Evolutionary conservation across 2,329 filamentous ascomycete species (phyloP), one percentile per base, ranked within the genome.

Genomic region (Magnaporthiopsis poae): DNA sequence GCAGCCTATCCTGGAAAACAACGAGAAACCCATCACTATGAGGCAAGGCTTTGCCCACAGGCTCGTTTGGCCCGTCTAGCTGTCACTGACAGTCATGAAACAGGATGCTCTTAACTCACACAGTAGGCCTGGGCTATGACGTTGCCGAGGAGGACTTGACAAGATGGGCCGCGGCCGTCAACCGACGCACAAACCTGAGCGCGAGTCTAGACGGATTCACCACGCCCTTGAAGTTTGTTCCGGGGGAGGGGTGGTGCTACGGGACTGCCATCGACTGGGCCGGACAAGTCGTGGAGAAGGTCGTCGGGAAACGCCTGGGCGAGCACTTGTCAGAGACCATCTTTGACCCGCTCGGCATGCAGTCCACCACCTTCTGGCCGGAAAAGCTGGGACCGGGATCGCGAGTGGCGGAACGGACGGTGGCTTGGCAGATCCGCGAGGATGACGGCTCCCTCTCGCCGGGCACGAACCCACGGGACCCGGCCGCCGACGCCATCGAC

Each of bases 51-150:
- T 46, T 46, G 1, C 39, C 1, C 39, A 7, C 39, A 39, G 12
- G 36, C 39, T 15, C 39, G 15, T 46, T 36, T 36, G 35, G 3
- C 11, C 1, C 11, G 15, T 18, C 39, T 5, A 46, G 13, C 4
- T 15, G 15, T 46, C 39, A 18, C 39, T 46, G 39, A 46, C 39
- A 46, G 15, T 13, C 39, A 7, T 4, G 39, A 15, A 18, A 18
- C 5, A 46, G 39, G 39, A 46, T 46, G 39, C 72, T 88, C 1
- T 71, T 88, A 60, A 81, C 73, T 2, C 85, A 87, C 64, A 80
- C 79, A 46, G 79, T 84, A 52, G 85, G 86, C 0, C 86, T 87
- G 33, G 82, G 82, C 0, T 88, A 88, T 71, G 75, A 80, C 0
- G 85, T 87, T 69, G 82, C 83, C 70, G 82, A 82, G 68, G 77